A percentile compares a stretch with the other conserved stretches of the same genome.
phyloP scores from a whole-genome alignment of 805 yeast genomes.

The Diddensiella caesifluorescens region DNA sequence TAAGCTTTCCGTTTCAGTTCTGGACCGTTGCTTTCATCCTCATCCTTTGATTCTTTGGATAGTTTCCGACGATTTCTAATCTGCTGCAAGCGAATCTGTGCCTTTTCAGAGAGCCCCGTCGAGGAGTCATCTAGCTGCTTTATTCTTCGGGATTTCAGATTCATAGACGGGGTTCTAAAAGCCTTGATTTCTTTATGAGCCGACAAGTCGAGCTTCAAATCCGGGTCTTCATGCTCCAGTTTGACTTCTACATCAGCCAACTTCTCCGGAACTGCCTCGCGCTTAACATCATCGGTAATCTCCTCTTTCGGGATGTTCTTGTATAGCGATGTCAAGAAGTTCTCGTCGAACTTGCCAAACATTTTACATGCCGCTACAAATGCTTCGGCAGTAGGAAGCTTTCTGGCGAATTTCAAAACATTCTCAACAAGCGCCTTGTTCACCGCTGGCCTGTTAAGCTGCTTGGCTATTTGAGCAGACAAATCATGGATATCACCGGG shows the following conservation, averaged over 20 bases:
- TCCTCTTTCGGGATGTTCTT: conserved; percentile 4
- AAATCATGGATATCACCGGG: conserved; percentile 14
- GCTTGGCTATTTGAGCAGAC: conserved; percentile 18
- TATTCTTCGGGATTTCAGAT: background rate
- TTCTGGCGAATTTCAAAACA: conserved; percentile 19
- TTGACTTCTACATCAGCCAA: conserved; percentile 1
- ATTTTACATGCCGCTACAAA: conserved; percentile 23
- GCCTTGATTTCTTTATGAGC: background rate
- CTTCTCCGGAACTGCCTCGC: conserved; percentile 5
- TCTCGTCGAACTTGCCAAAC: conserved; percentile 26
- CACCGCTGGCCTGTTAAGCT: conserved; percentile 20
- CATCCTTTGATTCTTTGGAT: background rate
- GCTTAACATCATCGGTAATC: background rate
- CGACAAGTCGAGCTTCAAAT: background rate
- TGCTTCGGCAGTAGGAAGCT: conserved; percentile 7
- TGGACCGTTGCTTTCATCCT: background rate
- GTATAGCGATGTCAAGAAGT: conserved; percentile 20
- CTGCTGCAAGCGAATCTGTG: conserved; percentile 11
- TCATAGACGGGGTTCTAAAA: background rate
- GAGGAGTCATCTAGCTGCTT: conserved; percentile 1
- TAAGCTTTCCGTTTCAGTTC: no score
- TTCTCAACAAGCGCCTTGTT: conserved; percentile 20
- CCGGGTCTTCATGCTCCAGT: background rate
- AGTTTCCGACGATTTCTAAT: conserved; percentile 7
- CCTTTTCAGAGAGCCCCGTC: conserved; percentile 11